A percentile compares a stretch with the other conserved stretches of the same genome.
These are phyloP conservation scores for Penicillium mononematosum DNA, from an alignment of 495 filamentous ascomycete genomes.

Conservation along the genomic window DNA sequence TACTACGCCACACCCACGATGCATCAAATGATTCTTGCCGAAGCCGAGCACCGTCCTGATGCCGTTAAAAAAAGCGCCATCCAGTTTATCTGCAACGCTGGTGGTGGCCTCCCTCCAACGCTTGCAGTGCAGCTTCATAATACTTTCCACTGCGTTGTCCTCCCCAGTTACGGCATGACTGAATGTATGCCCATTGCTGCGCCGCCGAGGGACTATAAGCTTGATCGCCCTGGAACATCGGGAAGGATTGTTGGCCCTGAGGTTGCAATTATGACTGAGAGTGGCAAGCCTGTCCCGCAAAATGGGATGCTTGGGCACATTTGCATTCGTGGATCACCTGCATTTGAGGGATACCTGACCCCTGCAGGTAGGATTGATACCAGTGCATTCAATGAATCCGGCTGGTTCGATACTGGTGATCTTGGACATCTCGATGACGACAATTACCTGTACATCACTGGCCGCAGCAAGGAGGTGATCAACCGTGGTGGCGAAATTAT, in stretches of 20 bases:
- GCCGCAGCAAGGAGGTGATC: slow-evolving; percentile 74
- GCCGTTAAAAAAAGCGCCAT: slow-evolving; percentile 39
- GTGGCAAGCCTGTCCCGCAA: slow-evolving; percentile 14
- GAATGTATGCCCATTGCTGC: slow-evolving; percentile 49
- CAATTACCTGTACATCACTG: slow-evolving; percentile 67
- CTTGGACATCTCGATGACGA: slow-evolving; percentile 51
- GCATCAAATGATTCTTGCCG: slow-evolving; percentile 43
- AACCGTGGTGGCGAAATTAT: slow-evolving; percentile 81
- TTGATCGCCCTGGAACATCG: slow-evolving; percentile 44
- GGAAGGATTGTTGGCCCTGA: slow-evolving; percentile 43
- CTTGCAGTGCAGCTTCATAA: slow-evolving; percentile 37
- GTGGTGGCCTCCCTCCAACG: slow-evolving; percentile 41
- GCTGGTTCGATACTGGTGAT: slow-evolving; percentile 52
- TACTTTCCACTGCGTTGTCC: slow-evolving; percentile 38
- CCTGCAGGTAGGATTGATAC: slow-evolving; percentile 31
- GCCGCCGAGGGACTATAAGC: slow-evolving; percentile 37
- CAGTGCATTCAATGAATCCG: slow-evolving; percentile 37
- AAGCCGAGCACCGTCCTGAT: slow-evolving; percentile 27
- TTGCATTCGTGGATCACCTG: slow-evolving; percentile 42
- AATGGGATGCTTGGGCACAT: slow-evolving; percentile 36
- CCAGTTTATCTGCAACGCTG: slow-evolving; percentile 45
- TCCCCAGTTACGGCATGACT: slow-evolving; percentile 51
- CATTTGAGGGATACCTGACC: slow-evolving; percentile 44
- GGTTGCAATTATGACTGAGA: slow-evolving; percentile 34
- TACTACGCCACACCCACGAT: slow-evolving; percentile 53